Conservation (phyloP, 2,329 filamentous ascomycete species). For the Beauveria sp. region DNA sequence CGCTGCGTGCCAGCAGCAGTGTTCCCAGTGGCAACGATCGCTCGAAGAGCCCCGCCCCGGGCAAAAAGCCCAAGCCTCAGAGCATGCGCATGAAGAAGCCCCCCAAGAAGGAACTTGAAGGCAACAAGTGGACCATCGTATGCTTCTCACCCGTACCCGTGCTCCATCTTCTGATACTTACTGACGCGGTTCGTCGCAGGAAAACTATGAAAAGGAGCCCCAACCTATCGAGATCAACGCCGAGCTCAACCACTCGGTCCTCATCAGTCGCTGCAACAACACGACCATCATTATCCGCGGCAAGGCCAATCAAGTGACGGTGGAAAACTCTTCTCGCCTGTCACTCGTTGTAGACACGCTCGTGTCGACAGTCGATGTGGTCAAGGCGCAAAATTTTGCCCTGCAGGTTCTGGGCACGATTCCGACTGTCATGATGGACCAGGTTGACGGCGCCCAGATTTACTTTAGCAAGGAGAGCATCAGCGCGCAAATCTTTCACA, state of each 20-base stretch:
- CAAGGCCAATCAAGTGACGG: conserved; percentile 93
- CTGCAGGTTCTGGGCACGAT: conserved; percentile 83
- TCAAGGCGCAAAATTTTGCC: conserved; percentile 91
- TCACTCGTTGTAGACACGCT: conserved; percentile 84
- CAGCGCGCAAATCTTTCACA: conserved; percentile 75
- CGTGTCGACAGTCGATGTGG: conserved; percentile 85
- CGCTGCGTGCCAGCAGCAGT: conserved; percentile 63
- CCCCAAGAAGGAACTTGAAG: conserved; percentile 68
- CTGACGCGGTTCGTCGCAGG: conserved; percentile 36
- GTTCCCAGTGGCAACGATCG: conserved; percentile 55
- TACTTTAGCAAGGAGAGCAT: conserved; percentile 79
- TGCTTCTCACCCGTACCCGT: conserved; percentile 18
- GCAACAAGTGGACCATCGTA: conserved; percentile 89
- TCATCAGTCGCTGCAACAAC: conserved; percentile 88
- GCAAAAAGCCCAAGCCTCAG: conserved; percentile 79
- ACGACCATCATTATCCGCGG: conserved; percentile 81
- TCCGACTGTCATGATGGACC: conserved; percentile 84
- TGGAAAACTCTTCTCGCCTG: conserved; percentile 81
- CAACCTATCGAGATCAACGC: conserved; percentile 75
- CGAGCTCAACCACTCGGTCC: conserved; percentile 75
- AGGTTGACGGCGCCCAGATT: conserved; percentile 82
- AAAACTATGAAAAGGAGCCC: conserved; percentile 77
- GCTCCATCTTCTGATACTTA: conserved; percentile 6
- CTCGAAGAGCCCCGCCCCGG: conserved; percentile 79
- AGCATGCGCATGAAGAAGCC: conserved; percentile 80